A percentile compares a stretch with the other conserved stretches of the same genome.
Evolutionary conservation across 208 protist genomes (phyloP).

Genomic region (Kentomonas sorsogonicus): DNA sequence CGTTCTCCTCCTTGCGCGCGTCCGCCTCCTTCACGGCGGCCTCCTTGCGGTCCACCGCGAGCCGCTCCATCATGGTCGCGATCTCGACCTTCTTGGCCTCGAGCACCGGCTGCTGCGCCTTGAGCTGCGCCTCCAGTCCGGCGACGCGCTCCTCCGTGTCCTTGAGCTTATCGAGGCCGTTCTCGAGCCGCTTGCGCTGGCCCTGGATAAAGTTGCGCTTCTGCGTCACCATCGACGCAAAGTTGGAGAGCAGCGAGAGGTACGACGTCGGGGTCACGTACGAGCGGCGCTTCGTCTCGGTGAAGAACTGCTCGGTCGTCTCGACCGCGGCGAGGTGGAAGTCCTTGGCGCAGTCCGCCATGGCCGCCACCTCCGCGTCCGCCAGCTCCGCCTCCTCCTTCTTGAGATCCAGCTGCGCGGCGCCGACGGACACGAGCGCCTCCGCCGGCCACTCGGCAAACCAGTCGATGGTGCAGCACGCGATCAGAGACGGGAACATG

Average conservation of each 20-base stretch:
- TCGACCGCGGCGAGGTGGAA: conserved; percentile 90
- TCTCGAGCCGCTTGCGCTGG: conserved; percentile 86
- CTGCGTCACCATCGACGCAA: conserved; percentile 74
- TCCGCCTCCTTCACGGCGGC: conserved; percentile 85
- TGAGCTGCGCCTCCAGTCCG: conserved; percentile 91
- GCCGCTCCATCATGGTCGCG: conserved; percentile 89
- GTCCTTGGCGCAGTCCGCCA: conserved; percentile 86
- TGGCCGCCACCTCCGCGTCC: conserved; percentile 20
- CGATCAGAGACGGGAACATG: conserved; percentile 97
- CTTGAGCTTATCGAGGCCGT: conserved; percentile 94
- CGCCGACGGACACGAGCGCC: conserved; percentile 92
- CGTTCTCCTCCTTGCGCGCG: conserved; percentile 88
- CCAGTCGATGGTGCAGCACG: conserved; percentile 98
- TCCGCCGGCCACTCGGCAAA: conserved; percentile 96
- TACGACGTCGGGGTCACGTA: conserved; percentile 98
- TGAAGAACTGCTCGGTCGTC: conserved; percentile 88
- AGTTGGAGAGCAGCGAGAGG: conserved; percentile 93
- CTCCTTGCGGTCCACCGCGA: conserved; percentile 86
- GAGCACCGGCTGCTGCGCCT: conserved; percentile 93
- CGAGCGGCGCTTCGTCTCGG: conserved; percentile 90
- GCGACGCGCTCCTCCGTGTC: conserved; percentile 91
- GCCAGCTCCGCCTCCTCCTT: conserved; percentile 1
- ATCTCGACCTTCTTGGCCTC: conserved; percentile 91
- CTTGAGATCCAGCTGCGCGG: conserved; percentile 48
- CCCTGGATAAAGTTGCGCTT: conserved; percentile 82